Base-by-base conservation (phyloP, 805 yeast species). In the Lipomyces anomalus region DNA sequence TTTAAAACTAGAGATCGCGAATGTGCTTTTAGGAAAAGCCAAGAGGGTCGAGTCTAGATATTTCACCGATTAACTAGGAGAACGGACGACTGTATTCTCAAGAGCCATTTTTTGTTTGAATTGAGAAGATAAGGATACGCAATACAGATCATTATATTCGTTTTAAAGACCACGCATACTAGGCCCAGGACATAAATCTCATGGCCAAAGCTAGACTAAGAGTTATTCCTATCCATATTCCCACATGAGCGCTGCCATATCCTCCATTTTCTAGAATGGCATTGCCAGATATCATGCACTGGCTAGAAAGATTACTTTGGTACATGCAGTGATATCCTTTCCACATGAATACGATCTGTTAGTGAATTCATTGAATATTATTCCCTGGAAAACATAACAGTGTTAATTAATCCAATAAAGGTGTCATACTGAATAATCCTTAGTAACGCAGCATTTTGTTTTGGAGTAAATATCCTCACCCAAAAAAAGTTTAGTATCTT, bases 361-460 rank as follows among this genome's bases (percentile, higher is more conserved):
- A 22, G 48, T 47, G 48, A 68, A 66, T 50, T 68, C 67, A 43
- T 68, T 67, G 58, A 66, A 65, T 70, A 68, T 68, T 71, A 68
- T 67, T 9, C 71, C 72, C 46, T 68, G 70, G 52, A 67, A 67
- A 3, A 67, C 72, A 48, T 65, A 68, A n/a, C 71, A 55, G 50
- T 68, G 71, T 48, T 66, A 67, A 44, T 67, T 57, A 33, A 67
- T 56, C 70, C 70, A 67, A 49, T 68, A 66, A 68, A 67, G 0
- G 71, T 67, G 46, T 66, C 65, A 47, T 65, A 63, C n/a, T n/a
- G n/a, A n/a, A n/a, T n/a, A n/a, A n/a, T n/a, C n/a, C n/a, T n/a
- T n/a, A n/a, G n/a, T n/a, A n/a, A n/a, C n/a, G n/a, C n/a, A n/a
- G n/a, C n/a, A n/a, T n/a, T n/a, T n/a, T n/a, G n/a, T n/a, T n/a